These are phyloP conservation scores for Blastocystis sp. DNA, from an alignment of 352 stramenopile genomes.

Conservation along the genomic window DNA sequence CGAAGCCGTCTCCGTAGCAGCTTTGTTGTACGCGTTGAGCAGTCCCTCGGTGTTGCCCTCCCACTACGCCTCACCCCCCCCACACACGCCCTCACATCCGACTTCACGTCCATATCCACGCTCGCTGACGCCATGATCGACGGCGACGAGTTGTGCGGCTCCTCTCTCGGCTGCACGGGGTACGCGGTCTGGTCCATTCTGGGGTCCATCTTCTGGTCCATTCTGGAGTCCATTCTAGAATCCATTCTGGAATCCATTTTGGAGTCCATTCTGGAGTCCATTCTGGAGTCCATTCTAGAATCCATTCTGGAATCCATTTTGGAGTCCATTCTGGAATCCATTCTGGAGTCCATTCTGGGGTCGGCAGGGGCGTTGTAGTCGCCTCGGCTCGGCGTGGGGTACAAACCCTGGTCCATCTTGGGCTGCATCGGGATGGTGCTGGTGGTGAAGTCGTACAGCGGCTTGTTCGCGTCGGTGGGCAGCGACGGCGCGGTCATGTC, in stretches of 20 bases:
- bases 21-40: neutral
- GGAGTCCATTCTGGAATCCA: neutral
- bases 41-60: slow-evolving; percentile 23
- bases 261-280: neutral
- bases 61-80: neutral
- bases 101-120: neutral
- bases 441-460: neutral
- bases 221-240: neutral
- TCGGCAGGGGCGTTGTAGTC: neutral
- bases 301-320: neutral
- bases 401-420: neutral
- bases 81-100: neutral
- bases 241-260: neutral
- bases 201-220: neutral
- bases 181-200: neutral
- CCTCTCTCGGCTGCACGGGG: neutral
- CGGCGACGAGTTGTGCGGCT: neutral
- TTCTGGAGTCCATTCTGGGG: neutral
- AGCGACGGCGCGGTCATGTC: neutral
- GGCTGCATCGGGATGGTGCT: neutral
- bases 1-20: neutral
- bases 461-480: too few species aligned
- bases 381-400: too few species aligned
- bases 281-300: neutral
- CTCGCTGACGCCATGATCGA: neutral